phyloP scores from a whole-genome alignment of 2,329 filamentous ascomycete genomes.

The Verticillium dahliae region DNA sequence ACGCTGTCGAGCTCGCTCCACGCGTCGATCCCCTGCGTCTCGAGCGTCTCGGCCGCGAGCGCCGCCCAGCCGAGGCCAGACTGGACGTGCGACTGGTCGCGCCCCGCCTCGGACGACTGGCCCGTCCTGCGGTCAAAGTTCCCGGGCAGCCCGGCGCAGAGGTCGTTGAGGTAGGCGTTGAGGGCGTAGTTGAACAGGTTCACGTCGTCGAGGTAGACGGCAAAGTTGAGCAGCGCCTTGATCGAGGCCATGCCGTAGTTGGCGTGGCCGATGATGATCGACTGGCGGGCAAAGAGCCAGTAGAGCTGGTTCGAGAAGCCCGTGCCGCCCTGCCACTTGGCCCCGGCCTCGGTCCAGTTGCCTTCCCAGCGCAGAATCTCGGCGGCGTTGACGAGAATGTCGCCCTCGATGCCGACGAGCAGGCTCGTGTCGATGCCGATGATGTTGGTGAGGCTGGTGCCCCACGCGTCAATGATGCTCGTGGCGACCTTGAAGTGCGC shows the following conservation, averaged over 20 bases:
- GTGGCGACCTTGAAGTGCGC: slow-evolving; percentile 25
- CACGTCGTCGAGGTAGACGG: slow-evolving; percentile 32
- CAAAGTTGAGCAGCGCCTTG: slow-evolving; percentile 28
- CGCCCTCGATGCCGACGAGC: slow-evolving; percentile 29
- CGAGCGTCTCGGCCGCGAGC: slow-evolving; percentile 21
- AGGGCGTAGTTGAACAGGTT: slow-evolving; percentile 33
- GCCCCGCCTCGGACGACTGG: slow-evolving; percentile 26
- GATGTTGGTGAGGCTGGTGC: slow-evolving; percentile 22
- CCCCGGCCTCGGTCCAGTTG: slow-evolving; percentile 27
- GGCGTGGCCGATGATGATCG: slow-evolving; percentile 29
- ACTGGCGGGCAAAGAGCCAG: slow-evolving; percentile 31
- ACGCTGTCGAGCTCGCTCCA: slow-evolving; percentile 23
- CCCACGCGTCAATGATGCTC: slow-evolving; percentile 29
- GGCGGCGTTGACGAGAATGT: slow-evolving; percentile 31
- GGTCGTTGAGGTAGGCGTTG: slow-evolving; percentile 25
- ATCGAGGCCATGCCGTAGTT: slow-evolving; percentile 35
- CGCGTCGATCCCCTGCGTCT: slow-evolving; percentile 28
- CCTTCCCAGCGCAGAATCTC: slow-evolving; percentile 38
- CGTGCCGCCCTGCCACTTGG: slow-evolving; percentile 22
- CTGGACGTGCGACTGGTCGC: slow-evolving; percentile 27
- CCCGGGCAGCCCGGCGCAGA: slow-evolving; percentile 24
- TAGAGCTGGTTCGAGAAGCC: slow-evolving; percentile 33
- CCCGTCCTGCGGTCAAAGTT: slow-evolving; percentile 24
- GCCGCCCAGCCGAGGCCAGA: slow-evolving; percentile 26
- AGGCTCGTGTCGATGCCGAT: slow-evolving; percentile 27